A percentile compares a stretch with the other conserved stretches of the same genome.
Evolutionary conservation across 192 early-diverging fungal species (phyloP).

Genomic region (Rhizophagus sp.): DNA sequence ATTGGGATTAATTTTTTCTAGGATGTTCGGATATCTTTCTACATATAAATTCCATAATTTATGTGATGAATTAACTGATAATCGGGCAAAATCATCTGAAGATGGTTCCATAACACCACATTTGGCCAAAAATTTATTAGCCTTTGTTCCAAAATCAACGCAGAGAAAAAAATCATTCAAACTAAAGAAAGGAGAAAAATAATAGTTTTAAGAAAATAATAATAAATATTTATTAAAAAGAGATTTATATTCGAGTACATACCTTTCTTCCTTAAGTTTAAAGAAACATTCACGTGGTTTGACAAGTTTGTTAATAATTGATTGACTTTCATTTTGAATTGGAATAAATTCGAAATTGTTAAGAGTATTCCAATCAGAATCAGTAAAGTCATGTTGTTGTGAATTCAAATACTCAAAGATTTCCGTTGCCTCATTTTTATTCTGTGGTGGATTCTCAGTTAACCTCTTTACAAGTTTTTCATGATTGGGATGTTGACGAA

Average conservation of each 20-base stretch:
- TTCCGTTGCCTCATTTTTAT: conserved; percentile 44
- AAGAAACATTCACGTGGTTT: conserved; percentile 9
- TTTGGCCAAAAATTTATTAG: conserved; percentile 73
- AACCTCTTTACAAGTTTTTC: conserved; percentile 43
- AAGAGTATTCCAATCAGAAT: conserved; percentile 56
- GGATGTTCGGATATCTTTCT: conserved; percentile 44
- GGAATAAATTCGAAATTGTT: conserved; percentile 66
- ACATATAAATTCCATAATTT: conserved; percentile 63
- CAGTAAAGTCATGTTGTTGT: conserved; percentile 59
- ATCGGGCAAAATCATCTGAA: conserved; percentile 64
- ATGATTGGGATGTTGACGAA: conserved; percentile 58
- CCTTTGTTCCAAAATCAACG: conserved; percentile 70
- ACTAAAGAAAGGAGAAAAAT: conserved; percentile 43
- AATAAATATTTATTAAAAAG: background rate
- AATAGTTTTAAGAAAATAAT: background rate
- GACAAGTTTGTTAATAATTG: background rate
- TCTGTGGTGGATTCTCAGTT: conserved; percentile 27
- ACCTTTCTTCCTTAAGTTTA: conserved; percentile 16
- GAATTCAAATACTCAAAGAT: conserved; percentile 71
- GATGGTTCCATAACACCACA: conserved; percentile 88
- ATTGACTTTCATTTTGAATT: conserved; percentile 22
- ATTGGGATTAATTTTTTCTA: conserved; percentile 33
- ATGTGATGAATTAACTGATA: conserved; percentile 59
- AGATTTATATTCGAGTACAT: background rate
- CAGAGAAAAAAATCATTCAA: conserved; percentile 55